Evolutionary conservation across 352 stramenopile species (phyloP), one percentile per base, ranked within the genome.

Genomic region (Pythium rhizo-oryzae): DNA sequence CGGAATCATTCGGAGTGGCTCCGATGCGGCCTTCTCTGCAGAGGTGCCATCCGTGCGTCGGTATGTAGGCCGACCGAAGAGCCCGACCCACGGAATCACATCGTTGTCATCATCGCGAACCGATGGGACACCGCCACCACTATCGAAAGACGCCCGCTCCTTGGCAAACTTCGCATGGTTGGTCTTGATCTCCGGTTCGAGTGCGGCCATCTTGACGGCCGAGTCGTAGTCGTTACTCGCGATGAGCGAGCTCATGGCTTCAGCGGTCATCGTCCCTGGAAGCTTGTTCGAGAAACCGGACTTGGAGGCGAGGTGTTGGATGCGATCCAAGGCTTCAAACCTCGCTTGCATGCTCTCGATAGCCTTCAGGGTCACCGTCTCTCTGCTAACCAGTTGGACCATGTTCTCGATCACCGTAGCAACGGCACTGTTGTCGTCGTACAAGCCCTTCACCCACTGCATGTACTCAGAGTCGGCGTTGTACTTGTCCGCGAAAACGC

Each of bases 41-140:
- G 46, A 52, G 8, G 46, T 52, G 13, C 46, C 46, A 21, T 52
- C 46, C 46, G 46, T 23, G 7, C 19, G 9, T 23, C 46, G 46
- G 46, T 52, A 52, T 21, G 46, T 23, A 23, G 46, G 46, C 7
- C 46, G 46, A 24, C 46, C 46, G n/a, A 52, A 52, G 46, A 52
- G 46, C 7, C 46, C 46, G 7, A 52, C 46, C 46, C 46, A 52
- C 9, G 46, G 46, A 24, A 52, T 52, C 13, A 52, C 21, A 52
- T 52, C 46, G 46, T 52, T 52, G 46, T 52, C 46, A 24, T 52
- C 46, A 52, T 52, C 46, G 19, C 46, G 46, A 19, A 52, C 46
- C n/a, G 46, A 12, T 23, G 46, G 11, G n/a, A 21, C 11, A 19
- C 46, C 46, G 9, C 46, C 46, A 52, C 46, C 46, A 12, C 11